Evolutionary conservation across 2,329 filamentous ascomycete species (phyloP).

Genomic region (Exophiala oligosperma): DNA sequence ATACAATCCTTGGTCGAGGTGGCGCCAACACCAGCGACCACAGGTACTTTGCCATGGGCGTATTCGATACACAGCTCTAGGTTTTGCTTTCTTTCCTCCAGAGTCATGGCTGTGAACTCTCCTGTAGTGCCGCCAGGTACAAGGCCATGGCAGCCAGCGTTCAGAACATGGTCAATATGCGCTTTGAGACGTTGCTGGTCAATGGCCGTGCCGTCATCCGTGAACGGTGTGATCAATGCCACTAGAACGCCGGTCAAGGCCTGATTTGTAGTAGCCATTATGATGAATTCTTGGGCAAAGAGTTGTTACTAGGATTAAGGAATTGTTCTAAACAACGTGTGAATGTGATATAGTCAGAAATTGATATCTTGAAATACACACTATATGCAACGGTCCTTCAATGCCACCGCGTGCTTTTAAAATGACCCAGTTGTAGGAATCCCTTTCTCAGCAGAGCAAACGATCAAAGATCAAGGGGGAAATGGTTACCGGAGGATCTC

Average conservation of each 20-base stretch:
- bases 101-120: conserved; percentile 49
- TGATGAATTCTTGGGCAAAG: conserved; percentile 19
- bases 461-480: too few species aligned
- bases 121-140: conserved; percentile 54
- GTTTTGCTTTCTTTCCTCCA: conserved; percentile 48
- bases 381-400: too few species aligned
- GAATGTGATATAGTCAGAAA: too few species aligned
- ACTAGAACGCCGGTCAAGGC: conserved; percentile 45
- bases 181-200: conserved; percentile 41
- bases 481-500: too few species aligned
- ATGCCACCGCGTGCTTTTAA: too few species aligned
- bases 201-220: conserved; percentile 43
- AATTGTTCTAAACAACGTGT: background rate
- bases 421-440: too few species aligned
- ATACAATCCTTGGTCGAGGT: conserved; percentile 43
- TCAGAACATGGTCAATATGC: conserved; percentile 49
- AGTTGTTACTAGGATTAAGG: background rate
- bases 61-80: conserved; percentile 41
- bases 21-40: conserved; percentile 48
- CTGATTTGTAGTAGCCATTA: background rate
- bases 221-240: conserved; percentile 52
- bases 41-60: conserved; percentile 42
- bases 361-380: too few species aligned
- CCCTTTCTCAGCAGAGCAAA: too few species aligned
- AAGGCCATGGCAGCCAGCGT: conserved; percentile 50